Conservation (phyloP, 169 alveolate genomes). For the Cryptosporidium baileyi region DNA sequence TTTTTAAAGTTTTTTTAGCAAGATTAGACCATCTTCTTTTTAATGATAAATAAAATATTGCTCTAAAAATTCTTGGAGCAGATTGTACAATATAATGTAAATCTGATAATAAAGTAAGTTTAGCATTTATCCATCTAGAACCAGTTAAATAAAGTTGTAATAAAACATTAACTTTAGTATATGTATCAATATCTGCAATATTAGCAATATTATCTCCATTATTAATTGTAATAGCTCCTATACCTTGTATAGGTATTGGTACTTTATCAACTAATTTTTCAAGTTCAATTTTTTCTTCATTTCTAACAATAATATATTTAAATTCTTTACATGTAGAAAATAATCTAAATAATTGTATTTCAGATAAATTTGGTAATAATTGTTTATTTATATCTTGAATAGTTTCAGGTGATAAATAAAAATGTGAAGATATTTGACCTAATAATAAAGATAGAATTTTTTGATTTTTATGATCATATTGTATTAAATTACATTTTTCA, state of each 20-base stretch:
- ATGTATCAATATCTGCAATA: constrained; percentile 80
- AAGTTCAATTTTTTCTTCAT: constrained; percentile 96
- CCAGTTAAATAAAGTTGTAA: constrained; percentile 95
- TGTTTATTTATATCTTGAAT: constrained; percentile 33
- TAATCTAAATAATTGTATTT: constrained; percentile 92
- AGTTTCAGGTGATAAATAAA: constrained; percentile 88
- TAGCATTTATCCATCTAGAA: constrained; percentile 85
- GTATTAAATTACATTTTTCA: constrained; percentile 90
- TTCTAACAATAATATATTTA: constrained; percentile 94
- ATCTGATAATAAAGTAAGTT: constrained; percentile 84
- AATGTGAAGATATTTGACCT: constrained; percentile 98
- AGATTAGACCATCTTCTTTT: constrained; percentile 93
- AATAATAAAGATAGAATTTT: constrained; percentile 91
- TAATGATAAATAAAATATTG: constrained; percentile 94
- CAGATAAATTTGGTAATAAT: constrained; percentile 87
- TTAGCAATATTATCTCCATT: neutral
- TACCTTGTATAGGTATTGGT: constrained; percentile 85
- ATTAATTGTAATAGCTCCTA: constrained; percentile 82
- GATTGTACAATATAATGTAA: constrained; percentile 95
- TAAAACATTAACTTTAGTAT: constrained; percentile 93
- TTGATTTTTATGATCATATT: constrained; percentile 93
- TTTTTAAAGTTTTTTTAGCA: constrained; percentile 88
- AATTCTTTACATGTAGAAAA: constrained; percentile 96
- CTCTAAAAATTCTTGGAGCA: constrained; percentile 98
- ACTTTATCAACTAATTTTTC: constrained; percentile 91